phyloP scores from a whole-genome alignment of 1,139 yeast species.

The Yamadazyma epiphylla region DNA sequence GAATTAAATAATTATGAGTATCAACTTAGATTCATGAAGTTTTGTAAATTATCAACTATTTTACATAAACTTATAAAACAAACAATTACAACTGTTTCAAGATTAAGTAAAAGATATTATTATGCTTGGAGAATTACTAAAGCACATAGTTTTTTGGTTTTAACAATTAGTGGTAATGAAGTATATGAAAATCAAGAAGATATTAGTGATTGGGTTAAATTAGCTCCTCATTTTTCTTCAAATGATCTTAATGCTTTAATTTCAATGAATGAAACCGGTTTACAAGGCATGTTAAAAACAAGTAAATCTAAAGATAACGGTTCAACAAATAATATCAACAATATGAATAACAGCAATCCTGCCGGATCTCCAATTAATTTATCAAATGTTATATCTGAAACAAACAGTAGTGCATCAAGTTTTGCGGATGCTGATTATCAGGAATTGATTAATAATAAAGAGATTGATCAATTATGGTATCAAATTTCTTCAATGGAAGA shows the following conservation, averaged over 20 bases:
- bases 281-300: no score
- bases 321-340: no score
- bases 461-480: conserved; percentile 37
- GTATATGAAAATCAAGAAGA: conserved; percentile 19
- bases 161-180: conserved; percentile 17
- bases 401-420: background rate
- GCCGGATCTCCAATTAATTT: no score
- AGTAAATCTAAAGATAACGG: no score
- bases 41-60: conserved; percentile 16
- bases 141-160: conserved; percentile 28
- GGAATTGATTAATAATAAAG: conserved; percentile 24
- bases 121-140: conserved; percentile 44
- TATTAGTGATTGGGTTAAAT: no score
- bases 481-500: no score
- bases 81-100: conserved; percentile 22
- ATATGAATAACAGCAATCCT: no score
- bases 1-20: conserved; percentile 15
- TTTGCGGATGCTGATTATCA: conserved; percentile 14
- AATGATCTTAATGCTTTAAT: conserved; percentile 11
- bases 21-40: conserved; percentile 17
- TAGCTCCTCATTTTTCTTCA: no score
- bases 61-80: conserved; percentile 18
- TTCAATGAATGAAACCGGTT: conserved; percentile 5
- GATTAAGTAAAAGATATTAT: conserved; percentile 35
- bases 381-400: no score